Evolutionary conservation across 192 early-diverging fungal genomes (phyloP).

Genomic region (Piromyces finnis): DNA sequence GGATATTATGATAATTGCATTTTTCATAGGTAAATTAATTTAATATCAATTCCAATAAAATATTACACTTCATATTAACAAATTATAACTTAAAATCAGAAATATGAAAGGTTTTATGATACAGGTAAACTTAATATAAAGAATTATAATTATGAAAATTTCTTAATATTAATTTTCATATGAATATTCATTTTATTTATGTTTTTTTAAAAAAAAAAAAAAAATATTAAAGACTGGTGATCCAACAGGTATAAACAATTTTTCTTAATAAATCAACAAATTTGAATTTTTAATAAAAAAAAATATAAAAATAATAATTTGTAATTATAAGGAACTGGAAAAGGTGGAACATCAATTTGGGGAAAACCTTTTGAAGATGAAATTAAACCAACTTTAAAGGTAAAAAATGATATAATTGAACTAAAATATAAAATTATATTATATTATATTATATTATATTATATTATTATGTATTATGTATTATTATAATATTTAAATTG

Average conservation of each 20-base stretch:
- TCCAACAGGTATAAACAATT: no score
- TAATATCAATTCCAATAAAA: no score
- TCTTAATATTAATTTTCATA: no score
- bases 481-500: not conserved
- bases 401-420: no score
- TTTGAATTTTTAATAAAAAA: no score
- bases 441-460: not conserved
- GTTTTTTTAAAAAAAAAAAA: not conserved
- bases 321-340: constrained; percentile 34
- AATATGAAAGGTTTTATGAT: constrained; percentile 76
- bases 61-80: no score
- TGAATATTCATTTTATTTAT: not conserved
- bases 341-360: constrained; percentile 79
- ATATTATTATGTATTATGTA: no score
- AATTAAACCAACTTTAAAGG: constrained; percentile 54
- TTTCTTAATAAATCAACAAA: no score
- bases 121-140: constrained; percentile 38
- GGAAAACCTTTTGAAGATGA: constrained; percentile 64
- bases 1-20: constrained; percentile 79
- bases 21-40: constrained; percentile 41
- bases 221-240: constrained; percentile 49
- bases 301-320: not conserved
- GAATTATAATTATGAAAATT: no score
- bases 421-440: not conserved
- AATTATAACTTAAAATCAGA: constrained; percentile 12